Evolutionary conservation across 805 yeast genomes (phyloP).

Genomic region (Zygosaccharomyces pseudorouxii): DNA sequence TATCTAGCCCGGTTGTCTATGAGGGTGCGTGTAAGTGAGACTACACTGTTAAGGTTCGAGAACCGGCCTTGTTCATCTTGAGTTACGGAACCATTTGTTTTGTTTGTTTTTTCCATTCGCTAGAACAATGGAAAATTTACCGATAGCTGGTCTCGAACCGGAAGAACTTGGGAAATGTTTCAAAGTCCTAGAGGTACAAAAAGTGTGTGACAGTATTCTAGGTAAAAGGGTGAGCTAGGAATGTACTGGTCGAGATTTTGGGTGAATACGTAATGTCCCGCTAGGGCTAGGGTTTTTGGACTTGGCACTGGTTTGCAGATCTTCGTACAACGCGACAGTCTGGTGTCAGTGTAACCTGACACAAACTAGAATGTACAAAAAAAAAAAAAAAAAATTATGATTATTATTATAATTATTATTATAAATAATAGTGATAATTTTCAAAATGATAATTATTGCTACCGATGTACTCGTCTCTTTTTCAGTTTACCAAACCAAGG

Average conservation of each 20-base stretch:
- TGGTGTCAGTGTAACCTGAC: conserved; percentile 4
- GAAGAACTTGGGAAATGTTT: background rate
- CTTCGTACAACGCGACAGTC: background rate
- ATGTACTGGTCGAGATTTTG: too few species aligned
- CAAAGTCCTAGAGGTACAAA: background rate
- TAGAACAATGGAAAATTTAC: background rate
- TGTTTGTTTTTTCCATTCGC: too few species aligned
- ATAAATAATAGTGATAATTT: background rate
- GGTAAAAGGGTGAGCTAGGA: too few species aligned
- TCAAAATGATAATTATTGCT: background rate
- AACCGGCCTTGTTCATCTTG: background rate
- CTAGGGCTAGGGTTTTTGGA: too few species aligned
- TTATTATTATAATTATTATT: background rate
- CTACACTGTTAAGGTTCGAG: background rate
- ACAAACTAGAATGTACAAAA: background rate
- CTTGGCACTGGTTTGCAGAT: background rate
- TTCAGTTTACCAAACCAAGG: background rate
- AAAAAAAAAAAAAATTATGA: background rate
- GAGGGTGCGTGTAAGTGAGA: background rate
- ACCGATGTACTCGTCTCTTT: background rate
- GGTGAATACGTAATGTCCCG: too few species aligned
- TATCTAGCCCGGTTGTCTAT: too few species aligned
- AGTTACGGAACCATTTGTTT: too few species aligned
- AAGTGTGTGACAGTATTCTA: too few species aligned
- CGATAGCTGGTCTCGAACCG: background rate